phyloP scores from a whole-genome alignment of 768 basidiomycete species.

The Leccinum disarticulatum region DNA sequence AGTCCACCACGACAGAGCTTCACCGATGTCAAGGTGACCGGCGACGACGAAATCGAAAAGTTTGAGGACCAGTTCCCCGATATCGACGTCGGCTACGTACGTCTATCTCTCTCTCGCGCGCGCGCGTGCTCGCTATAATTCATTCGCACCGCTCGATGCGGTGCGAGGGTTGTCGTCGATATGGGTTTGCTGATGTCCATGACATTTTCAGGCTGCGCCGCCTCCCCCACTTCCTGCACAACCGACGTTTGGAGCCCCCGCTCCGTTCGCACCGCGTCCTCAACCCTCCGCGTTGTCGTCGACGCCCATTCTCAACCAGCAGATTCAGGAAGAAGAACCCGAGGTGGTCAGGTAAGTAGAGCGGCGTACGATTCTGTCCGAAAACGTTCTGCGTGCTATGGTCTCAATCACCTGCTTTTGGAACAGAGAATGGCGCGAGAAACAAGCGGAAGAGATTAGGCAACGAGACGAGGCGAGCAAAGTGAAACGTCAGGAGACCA shows the following conservation, averaged over 20 bases:
- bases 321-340: constrained; percentile 75
- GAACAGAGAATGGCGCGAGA: constrained; percentile 83
- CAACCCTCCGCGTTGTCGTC: constrained; percentile 69
- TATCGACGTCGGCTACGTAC: constrained; percentile 52
- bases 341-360: constrained; percentile 74
- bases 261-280: constrained; percentile 75
- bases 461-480: constrained; percentile 80
- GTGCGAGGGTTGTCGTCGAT: constrained; percentile 14
- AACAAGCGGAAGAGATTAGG: constrained; percentile 80
- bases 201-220: constrained; percentile 33
- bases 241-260: constrained; percentile 46
- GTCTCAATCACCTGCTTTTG: background rate
- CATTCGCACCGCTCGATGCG: background rate
- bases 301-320: constrained; percentile 72
- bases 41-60: constrained; percentile 81
- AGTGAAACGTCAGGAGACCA: constrained; percentile 75
- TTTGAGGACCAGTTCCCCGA: constrained; percentile 88
- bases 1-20: constrained; percentile 39
- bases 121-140: background rate
- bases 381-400: background rate
- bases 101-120: constrained; percentile 8
- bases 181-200: constrained; percentile 1
- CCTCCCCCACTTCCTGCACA: constrained; percentile 24
- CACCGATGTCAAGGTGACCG: constrained; percentile 75
- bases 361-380: too few species aligned